These are phyloP conservation scores for Allantophomopsis cytisporea DNA, from an alignment of 2,329 filamentous ascomycete genomes.

Conservation along the genomic window DNA sequence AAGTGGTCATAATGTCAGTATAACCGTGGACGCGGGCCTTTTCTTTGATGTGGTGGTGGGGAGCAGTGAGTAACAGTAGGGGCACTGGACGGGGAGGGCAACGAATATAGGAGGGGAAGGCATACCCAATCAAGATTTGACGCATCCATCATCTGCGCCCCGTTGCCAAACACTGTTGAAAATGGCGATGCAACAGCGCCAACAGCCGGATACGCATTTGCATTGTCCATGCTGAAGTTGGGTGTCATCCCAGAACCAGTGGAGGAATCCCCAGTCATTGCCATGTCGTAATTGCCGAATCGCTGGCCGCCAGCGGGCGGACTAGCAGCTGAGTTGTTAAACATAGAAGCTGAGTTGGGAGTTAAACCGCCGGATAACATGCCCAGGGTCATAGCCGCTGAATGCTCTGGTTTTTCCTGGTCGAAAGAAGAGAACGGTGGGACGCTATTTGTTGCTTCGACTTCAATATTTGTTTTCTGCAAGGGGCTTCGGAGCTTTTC, in stretches of 20 bases:
- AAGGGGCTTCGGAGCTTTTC: conserved; percentile 52
- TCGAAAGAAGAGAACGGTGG: conserved; percentile 16
- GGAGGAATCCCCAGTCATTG: conserved; percentile 15
- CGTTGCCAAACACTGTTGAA: conserved; percentile 34
- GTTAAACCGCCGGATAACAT: conserved; percentile 51
- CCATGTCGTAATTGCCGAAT: conserved; percentile 14
- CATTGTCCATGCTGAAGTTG: conserved; percentile 18
- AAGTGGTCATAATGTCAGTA: conserved; percentile 4
- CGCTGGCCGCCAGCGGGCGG: conserved; percentile 11
- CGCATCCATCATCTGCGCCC: conserved; percentile 35
- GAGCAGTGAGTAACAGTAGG: conserved; percentile 11
- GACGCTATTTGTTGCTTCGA: conserved; percentile 7
- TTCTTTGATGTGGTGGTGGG: too few relatives aligned
- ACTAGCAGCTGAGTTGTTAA: conserved; percentile 20
- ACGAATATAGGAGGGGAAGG: neutral
- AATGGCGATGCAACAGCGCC: conserved; percentile 26
- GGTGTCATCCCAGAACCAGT: conserved; percentile 25
- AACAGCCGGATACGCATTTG: conserved; percentile 12
- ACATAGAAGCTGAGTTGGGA: conserved; percentile 24
- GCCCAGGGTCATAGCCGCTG: conserved; percentile 57
- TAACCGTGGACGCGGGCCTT: too few relatives aligned
- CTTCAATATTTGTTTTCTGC: conserved; percentile 4
- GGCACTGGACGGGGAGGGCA: neutral
- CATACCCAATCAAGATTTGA: conserved; percentile 50
- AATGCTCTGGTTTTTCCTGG: conserved; percentile 46